phyloP scores from a whole-genome alignment of 345 rosid species.

The Salix suchowensis region DNA sequence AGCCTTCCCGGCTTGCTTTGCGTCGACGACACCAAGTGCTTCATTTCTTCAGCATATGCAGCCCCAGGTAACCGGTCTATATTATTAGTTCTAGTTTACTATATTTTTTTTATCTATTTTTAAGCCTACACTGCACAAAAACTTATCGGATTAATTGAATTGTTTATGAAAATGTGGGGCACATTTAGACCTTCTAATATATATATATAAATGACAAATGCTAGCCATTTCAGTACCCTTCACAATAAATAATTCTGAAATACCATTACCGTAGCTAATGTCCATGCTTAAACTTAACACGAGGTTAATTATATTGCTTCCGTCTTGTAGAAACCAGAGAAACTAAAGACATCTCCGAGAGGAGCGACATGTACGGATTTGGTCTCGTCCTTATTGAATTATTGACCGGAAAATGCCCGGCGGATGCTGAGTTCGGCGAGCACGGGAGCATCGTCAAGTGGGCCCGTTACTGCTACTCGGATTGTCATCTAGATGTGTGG shows the following conservation, averaged over 20 bases:
- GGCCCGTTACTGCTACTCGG: conserved; percentile 71
- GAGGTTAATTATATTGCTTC: neutral
- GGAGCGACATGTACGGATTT: conserved; percentile 60
- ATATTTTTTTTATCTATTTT: neutral
- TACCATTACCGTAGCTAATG: neutral
- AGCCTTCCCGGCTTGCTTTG: conserved; percentile 30
- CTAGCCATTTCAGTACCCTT: neutral
- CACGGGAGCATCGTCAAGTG: conserved; percentile 56
- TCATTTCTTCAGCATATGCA: conserved; percentile 37
- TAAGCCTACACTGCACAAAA: neutral
- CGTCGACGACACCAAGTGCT: conserved; percentile 29
- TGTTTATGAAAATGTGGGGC: conserved; percentile 3
- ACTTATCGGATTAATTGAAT: neutral
- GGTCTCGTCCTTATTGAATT: conserved; percentile 67
- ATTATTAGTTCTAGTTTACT: neutral
- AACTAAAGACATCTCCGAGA: conserved; percentile 42
- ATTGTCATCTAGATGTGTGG: conserved; percentile 63
- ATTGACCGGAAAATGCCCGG: conserved; percentile 60
- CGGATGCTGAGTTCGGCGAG: conserved; percentile 53
- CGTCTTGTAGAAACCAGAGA: conserved; percentile 52
- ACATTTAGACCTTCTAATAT: neutral
- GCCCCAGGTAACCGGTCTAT: conserved; percentile 55
- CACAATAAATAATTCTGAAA: neutral
- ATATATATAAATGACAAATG: neutral
- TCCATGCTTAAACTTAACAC: no score